These are phyloP conservation scores for Vigna radiata DNA, from an alignment of 306 rosid species.

Conservation along the genomic window DNA sequence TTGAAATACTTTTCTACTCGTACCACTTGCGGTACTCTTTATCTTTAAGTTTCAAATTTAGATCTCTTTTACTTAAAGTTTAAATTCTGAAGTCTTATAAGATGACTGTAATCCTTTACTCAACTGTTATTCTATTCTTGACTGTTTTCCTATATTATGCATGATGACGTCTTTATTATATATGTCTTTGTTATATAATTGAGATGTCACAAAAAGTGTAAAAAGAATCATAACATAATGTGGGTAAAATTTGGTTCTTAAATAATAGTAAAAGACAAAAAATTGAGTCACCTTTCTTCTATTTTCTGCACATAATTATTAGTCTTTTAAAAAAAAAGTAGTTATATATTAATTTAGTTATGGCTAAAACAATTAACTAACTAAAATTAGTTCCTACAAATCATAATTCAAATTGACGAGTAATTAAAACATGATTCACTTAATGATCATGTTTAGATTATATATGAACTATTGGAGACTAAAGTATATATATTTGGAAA, in stretches of 20 bases:
- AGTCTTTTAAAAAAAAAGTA: neutral
- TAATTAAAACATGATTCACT: neutral
- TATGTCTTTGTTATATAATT: too few relatives aligned
- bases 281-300: neutral
- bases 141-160: too few relatives aligned
- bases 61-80: too few relatives aligned
- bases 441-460: neutral
- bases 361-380: neutral
- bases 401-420: neutral
- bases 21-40: too few relatives aligned
- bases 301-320: neutral
- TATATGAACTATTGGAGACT: neutral
- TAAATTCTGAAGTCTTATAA: too few relatives aligned
- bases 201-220: too few relatives aligned
- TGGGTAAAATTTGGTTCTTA: neutral
- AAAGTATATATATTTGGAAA: neutral
- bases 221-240: too few relatives aligned
- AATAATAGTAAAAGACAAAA: neutral
- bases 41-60: too few relatives aligned
- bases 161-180: too few relatives aligned
- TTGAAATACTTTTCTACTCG: too few relatives aligned
- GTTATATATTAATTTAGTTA: neutral
- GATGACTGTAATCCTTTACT: too few relatives aligned
- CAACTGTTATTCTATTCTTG: too few relatives aligned
- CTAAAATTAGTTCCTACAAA: neutral